phyloP scores from a whole-genome alignment of 148 eudicot species.

The Rheum nobile region DNA sequence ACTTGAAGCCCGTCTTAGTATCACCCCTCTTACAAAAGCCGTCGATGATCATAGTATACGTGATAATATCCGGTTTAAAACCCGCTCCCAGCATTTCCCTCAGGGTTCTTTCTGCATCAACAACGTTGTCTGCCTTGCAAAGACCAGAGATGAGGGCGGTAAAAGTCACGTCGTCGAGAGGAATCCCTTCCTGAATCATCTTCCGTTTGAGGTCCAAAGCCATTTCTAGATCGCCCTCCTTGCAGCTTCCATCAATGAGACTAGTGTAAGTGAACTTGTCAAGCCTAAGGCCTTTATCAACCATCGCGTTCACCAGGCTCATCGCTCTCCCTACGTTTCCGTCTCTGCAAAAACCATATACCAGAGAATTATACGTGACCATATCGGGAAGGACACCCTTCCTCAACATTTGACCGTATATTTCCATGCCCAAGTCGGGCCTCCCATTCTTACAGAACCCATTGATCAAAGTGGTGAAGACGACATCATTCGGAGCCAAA shows the following conservation, averaged over 20 bases:
- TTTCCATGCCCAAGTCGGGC: constrained; percentile 31
- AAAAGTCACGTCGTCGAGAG: constrained; percentile 56
- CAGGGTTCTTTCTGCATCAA: constrained; percentile 48
- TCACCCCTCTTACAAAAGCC: constrained; percentile 62
- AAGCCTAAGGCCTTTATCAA: constrained; percentile 36
- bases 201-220: constrained; percentile 34
- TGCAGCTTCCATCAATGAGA: constrained; percentile 61
- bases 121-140: constrained; percentile 35
- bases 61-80: constrained; percentile 43
- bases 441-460: constrained; percentile 47
- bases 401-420: constrained; percentile 42
- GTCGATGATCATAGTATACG: constrained; percentile 58
- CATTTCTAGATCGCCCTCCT: constrained; percentile 52
- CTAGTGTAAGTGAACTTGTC: constrained; percentile 72
- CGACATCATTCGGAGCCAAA: constrained; percentile 49
- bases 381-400: constrained; percentile 53
- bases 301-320: constrained; percentile 39
- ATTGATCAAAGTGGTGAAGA: constrained; percentile 52
- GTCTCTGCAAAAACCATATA: constrained; percentile 51
- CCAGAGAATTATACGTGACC: constrained; percentile 48
- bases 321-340: constrained; percentile 36
- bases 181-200: constrained; percentile 39
- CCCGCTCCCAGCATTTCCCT: constrained; percentile 53
- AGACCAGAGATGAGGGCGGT: constrained; percentile 70
- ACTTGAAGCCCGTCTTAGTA: constrained; percentile 52